Conservation (phyloP, 2,329 filamentous ascomycete genomes). For the Sporothrix euskadiensis region DNA sequence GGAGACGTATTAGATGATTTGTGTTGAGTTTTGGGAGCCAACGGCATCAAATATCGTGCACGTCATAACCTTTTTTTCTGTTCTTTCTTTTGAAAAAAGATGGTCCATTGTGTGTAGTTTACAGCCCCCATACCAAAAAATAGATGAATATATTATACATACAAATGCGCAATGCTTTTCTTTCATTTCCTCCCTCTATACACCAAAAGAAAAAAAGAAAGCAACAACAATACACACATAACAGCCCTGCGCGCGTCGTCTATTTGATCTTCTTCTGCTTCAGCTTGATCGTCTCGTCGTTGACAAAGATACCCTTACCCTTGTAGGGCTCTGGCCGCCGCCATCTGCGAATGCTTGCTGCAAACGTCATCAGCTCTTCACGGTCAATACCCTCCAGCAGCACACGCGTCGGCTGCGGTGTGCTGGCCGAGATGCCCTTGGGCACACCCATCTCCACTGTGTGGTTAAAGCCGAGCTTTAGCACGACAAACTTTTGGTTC, state of each 20-base stretch:
- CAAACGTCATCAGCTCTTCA: conserved; percentile 85
- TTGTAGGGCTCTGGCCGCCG: conserved; percentile 95
- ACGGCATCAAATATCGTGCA: background rate
- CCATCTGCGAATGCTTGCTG: conserved; percentile 84
- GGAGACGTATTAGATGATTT: background rate
- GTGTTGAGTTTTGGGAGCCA: background rate
- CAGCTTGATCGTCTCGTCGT: conserved; percentile 94
- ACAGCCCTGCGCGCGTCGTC: conserved; percentile 31
- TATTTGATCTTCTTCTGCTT: conserved; percentile 98
- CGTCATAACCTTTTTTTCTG: background rate
- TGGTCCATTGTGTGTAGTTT: conserved; percentile 15
- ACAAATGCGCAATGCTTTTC: background rate
- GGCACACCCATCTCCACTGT: conserved; percentile 88
- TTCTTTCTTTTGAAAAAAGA: background rate
- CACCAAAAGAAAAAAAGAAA: background rate
- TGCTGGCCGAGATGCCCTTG: conserved; percentile 77
- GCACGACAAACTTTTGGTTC: conserved; percentile 83
- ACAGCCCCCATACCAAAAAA: conserved; percentile 31
- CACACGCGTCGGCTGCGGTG: conserved; percentile 87
- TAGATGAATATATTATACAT: conserved; percentile 22
- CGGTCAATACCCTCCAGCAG: conserved; percentile 86
- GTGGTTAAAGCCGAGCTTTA: conserved; percentile 97
- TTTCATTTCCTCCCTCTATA: background rate
- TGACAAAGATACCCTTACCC: conserved; percentile 98
- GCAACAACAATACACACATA: background rate